phyloP scores from a whole-genome alignment of 768 basidiomycete species.

The Serpula lacrymans region DNA sequence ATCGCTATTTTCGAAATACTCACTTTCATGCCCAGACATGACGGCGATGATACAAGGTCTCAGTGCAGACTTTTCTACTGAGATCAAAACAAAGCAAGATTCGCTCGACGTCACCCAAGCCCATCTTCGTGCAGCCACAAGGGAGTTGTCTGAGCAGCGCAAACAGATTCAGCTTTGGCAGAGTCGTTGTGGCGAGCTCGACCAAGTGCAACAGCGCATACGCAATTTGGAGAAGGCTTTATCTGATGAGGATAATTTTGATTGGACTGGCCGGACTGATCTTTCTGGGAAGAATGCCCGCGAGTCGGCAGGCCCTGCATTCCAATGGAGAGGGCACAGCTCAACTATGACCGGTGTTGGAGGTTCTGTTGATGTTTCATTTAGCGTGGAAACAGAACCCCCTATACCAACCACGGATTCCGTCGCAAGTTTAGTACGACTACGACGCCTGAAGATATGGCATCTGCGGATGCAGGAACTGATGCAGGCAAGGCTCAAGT shows the following conservation, averaged over 20 bases:
- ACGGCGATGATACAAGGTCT: slow-evolving; percentile 80
- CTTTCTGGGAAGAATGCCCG: slow-evolving; percentile 37
- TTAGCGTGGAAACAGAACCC: slow-evolving; percentile 70
- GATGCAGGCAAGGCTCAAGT: slow-evolving; percentile 64
- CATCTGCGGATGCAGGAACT: slow-evolving; percentile 74
- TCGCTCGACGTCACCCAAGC: slow-evolving; percentile 83
- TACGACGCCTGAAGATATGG: slow-evolving; percentile 82
- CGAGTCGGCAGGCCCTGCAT: slow-evolving; percentile 46
- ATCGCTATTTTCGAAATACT: slow-evolving; percentile 4
- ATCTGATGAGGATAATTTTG: slow-evolving; percentile 74
- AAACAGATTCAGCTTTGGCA: slow-evolving; percentile 81
- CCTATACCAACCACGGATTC: slow-evolving; percentile 61
- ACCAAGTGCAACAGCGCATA: slow-evolving; percentile 75
- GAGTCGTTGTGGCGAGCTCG: slow-evolving; percentile 67
- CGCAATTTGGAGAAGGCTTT: slow-evolving; percentile 83
- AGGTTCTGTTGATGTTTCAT: slow-evolving; percentile 59
- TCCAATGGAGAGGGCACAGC: slow-evolving; percentile 63
- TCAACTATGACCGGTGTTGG: slow-evolving; percentile 66
- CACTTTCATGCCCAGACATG: slow-evolving; percentile 56
- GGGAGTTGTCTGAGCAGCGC: slow-evolving; percentile 87
- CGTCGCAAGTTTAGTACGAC: slow-evolving; percentile 56
- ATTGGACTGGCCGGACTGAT: slow-evolving; percentile 80
- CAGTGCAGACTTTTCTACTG: slow-evolving; percentile 72
- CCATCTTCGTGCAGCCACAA: slow-evolving; percentile 85
- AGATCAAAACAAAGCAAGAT: slow-evolving; percentile 85